Evolutionary conservation across 768 basidiomycete species (phyloP).

Genomic region (Hysterangium stoloniferum): DNA sequence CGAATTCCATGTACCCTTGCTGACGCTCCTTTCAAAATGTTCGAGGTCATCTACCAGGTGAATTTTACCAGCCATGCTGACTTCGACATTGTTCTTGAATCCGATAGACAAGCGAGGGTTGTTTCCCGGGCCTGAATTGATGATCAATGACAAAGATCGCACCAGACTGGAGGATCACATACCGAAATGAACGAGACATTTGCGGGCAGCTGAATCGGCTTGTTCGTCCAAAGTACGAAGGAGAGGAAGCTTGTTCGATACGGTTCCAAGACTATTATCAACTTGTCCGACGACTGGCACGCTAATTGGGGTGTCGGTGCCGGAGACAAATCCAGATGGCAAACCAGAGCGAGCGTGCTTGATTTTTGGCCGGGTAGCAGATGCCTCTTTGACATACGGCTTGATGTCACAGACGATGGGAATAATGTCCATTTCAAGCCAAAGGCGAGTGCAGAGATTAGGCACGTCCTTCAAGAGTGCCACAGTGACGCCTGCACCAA

Average conservation of each 20-base stretch:
- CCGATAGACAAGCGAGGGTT: slow-evolving; percentile 80
- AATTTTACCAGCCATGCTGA: slow-evolving; percentile 82
- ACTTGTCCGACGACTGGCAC: slow-evolving; percentile 46
- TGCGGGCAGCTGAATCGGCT: slow-evolving; percentile 80
- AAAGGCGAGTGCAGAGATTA: slow-evolving; percentile 78
- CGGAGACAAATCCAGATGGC: slow-evolving; percentile 63
- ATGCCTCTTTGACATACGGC: slow-evolving; percentile 65
- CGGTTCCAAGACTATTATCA: slow-evolving; percentile 32
- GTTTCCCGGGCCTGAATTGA: slow-evolving; percentile 68
- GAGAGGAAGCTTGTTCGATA: slow-evolving; percentile 57
- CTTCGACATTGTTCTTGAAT: slow-evolving; percentile 78
- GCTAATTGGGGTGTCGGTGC: slow-evolving; percentile 53
- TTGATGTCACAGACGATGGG: slow-evolving; percentile 52
- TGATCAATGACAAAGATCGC: neutral
- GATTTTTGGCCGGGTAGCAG: slow-evolving; percentile 67
- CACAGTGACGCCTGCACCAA: slow-evolving; percentile 74
- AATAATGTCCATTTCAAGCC: slow-evolving; percentile 77
- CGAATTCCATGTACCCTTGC: slow-evolving; percentile 69
- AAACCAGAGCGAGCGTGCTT: slow-evolving; percentile 53
- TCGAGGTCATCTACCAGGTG: slow-evolving; percentile 79
- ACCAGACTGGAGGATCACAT: slow-evolving; percentile 2
- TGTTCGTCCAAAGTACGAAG: slow-evolving; percentile 76
- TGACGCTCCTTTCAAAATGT: slow-evolving; percentile 67
- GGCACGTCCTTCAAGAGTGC: slow-evolving; percentile 69
- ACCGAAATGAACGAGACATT: slow-evolving; percentile 54